These are phyloP conservation scores for Deinandra increscens DNA, from an alignment of 129 eudicot species.

Conservation along the genomic window DNA sequence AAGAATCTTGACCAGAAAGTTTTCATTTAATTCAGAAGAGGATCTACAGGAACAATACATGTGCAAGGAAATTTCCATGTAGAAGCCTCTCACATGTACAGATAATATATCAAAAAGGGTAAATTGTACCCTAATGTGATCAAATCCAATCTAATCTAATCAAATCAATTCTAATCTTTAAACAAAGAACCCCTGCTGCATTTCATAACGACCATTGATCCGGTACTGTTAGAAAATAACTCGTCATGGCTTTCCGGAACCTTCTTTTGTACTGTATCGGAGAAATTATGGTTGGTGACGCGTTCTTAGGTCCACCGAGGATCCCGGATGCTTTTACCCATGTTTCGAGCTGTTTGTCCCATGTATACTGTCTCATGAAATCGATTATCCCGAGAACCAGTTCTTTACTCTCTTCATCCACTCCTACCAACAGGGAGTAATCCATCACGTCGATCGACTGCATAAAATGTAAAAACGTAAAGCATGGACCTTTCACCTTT, in stretches of 20 bases:
- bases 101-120: conserved; percentile 32
- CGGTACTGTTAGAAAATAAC: conserved; percentile 86
- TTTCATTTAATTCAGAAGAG: conserved; percentile 18
- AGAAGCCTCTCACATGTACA: conserved; percentile 39
- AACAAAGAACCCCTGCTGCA: conserved; percentile 1
- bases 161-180: background rate
- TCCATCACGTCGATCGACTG: conserved; percentile 98
- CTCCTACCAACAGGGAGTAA: conserved; percentile 91
- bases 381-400: conserved; percentile 90
- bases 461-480: conserved; percentile 14
- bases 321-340: conserved; percentile 99
- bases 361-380: conserved; percentile 95
- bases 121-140: conserved; percentile 26
- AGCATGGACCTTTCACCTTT: conserved; percentile 9
- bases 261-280: conserved; percentile 94
- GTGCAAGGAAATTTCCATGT: conserved; percentile 30
- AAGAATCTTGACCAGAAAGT: background rate
- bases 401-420: conserved; percentile 77
- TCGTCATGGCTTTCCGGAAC: conserved; percentile 94
- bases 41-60: conserved; percentile 27
- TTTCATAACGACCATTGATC: conserved; percentile 85
- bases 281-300: conserved; percentile 84
- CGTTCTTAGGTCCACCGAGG: conserved; percentile 93
- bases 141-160: conserved; percentile 19
- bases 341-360: conserved; percentile 98